These are phyloP conservation scores for Citrus mangshanensis DNA, from an alignment of 345 rosid genomes.

Conservation along the genomic window DNA sequence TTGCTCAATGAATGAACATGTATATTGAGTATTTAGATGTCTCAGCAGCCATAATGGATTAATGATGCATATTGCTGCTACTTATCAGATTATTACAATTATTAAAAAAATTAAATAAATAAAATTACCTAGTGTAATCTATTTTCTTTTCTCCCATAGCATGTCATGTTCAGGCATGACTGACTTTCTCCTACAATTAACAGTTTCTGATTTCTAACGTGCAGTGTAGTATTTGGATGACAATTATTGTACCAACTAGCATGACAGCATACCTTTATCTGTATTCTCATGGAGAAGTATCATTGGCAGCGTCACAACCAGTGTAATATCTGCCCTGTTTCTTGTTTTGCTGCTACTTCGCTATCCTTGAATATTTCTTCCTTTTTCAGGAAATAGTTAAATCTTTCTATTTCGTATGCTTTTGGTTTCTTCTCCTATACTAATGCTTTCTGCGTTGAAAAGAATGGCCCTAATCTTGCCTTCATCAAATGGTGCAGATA, in stretches of 20 bases:
- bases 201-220: constrained; percentile 19
- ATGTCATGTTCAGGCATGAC: not conserved
- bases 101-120: too few relatives aligned
- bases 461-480: not conserved
- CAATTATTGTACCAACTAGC: constrained; percentile 90
- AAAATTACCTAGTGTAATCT: not conserved
- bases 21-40: not conserved
- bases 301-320: constrained; percentile 97
- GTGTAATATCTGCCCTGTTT: constrained; percentile 51
- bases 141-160: not conserved
- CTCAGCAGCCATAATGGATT: not conserved
- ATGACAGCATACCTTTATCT: constrained; percentile 95
- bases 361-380: not conserved
- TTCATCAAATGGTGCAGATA: not conserved
- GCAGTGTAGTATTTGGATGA: constrained; percentile 98
- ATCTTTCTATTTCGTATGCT: not conserved
- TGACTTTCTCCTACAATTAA: not conserved
- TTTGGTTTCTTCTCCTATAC: not conserved
- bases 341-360: not conserved
- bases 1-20: not conserved
- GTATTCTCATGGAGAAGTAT: constrained; percentile 96
- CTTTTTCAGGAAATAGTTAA: not conserved
- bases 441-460: not conserved
- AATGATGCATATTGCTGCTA: not conserved
- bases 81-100: not conserved